Evolutionary conservation across 495 filamentous ascomycete species (phyloP).

Genomic region (Penicillium chermesinum): DNA sequence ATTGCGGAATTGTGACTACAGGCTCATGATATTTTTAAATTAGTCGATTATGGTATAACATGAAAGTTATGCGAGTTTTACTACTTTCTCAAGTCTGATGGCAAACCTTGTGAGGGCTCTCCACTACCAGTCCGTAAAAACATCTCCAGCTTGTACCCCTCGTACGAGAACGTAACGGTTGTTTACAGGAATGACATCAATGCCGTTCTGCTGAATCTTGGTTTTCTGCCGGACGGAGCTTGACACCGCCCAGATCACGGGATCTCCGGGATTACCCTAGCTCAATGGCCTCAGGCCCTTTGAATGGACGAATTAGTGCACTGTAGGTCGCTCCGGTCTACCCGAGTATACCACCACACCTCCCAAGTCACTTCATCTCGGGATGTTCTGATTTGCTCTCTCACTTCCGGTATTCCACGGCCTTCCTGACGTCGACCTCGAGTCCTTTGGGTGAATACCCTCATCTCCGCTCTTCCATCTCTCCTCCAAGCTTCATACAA

Average conservation of each 20-base stretch:
- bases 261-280: conserved; percentile 5
- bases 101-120: too few species aligned
- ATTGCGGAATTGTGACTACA: too few species aligned
- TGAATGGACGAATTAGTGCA: conserved; percentile 11
- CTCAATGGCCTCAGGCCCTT: conserved; percentile 25
- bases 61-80: too few species aligned
- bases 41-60: too few species aligned
- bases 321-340: conserved; percentile 25
- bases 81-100: too few species aligned
- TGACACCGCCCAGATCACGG: not conserved
- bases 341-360: conserved; percentile 38
- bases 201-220: conserved; percentile 10
- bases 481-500: conserved; percentile 16
- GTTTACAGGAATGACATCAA: conserved; percentile 33
- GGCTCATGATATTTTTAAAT: too few species aligned
- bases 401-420: conserved; percentile 26
- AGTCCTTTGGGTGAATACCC: conserved; percentile 36
- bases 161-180: conserved; percentile 22
- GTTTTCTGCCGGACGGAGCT: not conserved
- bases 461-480: conserved; percentile 31
- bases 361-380: conserved; percentile 38
- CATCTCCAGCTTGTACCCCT: too few species aligned
- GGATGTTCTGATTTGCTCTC: conserved; percentile 33
- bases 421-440: conserved; percentile 29
- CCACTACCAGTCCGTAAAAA: too few species aligned